A percentile compares a stretch with the other conserved stretches of the same genome.
phyloP scores from a whole-genome alignment of 2,329 filamentous ascomycete genomes.

The Blastomyces gilchristii region DNA sequence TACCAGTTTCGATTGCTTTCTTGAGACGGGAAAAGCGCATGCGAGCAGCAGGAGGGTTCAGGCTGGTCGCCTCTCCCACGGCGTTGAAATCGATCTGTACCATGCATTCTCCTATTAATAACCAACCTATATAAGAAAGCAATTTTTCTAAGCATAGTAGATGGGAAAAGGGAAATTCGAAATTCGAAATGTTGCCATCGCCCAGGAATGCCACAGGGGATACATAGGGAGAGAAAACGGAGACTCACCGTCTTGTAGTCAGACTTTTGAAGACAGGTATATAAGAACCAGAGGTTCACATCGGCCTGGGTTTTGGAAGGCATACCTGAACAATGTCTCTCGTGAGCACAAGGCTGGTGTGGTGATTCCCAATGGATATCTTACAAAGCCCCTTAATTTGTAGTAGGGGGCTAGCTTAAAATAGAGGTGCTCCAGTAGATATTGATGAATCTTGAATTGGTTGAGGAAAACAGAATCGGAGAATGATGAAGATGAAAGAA shows the following conservation, averaged over 20 bases:
- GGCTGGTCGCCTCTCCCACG: slow-evolving; percentile 25
- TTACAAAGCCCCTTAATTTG: background rate
- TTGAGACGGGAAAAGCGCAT: slow-evolving; percentile 33
- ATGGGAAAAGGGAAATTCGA: background rate
- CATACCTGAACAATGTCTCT: slow-evolving; percentile 21
- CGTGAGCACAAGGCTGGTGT: background rate
- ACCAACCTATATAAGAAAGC: background rate
- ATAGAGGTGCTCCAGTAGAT: background rate
- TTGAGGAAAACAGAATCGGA: background rate
- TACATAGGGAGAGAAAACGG: background rate
- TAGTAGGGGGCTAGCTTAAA: background rate
- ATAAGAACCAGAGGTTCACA: slow-evolving; percentile 35
- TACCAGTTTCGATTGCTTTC: slow-evolving; percentile 18
- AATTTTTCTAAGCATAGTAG: background rate
- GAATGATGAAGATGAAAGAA: background rate
- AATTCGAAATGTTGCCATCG: background rate
- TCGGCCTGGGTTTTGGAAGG: slow-evolving; percentile 31
- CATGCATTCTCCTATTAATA: background rate
- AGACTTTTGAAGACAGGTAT: slow-evolving; percentile 33
- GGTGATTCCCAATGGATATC: background rate
- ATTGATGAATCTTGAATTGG: background rate
- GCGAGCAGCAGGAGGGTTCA: slow-evolving; percentile 31
- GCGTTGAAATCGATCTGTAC: slow-evolving; percentile 32
- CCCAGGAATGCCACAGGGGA: too few species aligned
- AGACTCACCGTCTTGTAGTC: slow-evolving; percentile 30